Evolutionary conservation across 225 moss, liverwort and hornwort species (phyloP), one percentile per base, ranked within the genome.

Genomic region (Bryum argenteum): DNA sequence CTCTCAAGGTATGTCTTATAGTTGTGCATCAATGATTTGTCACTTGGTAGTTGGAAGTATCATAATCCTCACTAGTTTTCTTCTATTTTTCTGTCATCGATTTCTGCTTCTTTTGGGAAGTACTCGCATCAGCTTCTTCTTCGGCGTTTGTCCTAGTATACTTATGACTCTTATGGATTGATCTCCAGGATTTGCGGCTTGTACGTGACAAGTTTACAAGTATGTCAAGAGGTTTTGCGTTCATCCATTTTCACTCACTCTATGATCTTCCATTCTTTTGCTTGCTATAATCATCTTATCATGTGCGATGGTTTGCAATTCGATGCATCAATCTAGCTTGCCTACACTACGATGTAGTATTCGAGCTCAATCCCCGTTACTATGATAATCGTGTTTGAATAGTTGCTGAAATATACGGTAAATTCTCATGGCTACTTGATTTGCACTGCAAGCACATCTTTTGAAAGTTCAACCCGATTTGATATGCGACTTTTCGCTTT

Each of bases 121-220:
- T 58, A 14, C 17, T 53, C 52, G 67, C 48, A 33, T 63, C 24
- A 71, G 60, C 40, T 64, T 55, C 42, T 55, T 67, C 33, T 20
- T 12, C 42, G 20, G 55, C 16, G 18, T 64, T 38, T 53, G 4
- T 66, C 13, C 43, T 20, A 20, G 43, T 24, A n/a, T 52, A 13
- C 58, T 4, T 8, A 17, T 66, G 8, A 14, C 5, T 17, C 6
- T 7, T 48, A 43, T 84, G 54, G 42, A 58, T 57, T 57, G 48
- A 76, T 65, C 28, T 62, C 8, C 33, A 98, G 98, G 98, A 98
- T 84, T 71, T 98, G 75, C 91, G 98, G 42, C 88, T 98, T 77
- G 94, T 98, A 69, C 89, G 98, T 69, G 94, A 98, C 75, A 98
- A 98, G 75, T 98, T 94, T 58, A 94, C 98, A 40, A 92, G 90